Evolutionary conservation across 768 basidiomycete species (phyloP).

Genomic region (Kwoniella dendrophila): DNA sequence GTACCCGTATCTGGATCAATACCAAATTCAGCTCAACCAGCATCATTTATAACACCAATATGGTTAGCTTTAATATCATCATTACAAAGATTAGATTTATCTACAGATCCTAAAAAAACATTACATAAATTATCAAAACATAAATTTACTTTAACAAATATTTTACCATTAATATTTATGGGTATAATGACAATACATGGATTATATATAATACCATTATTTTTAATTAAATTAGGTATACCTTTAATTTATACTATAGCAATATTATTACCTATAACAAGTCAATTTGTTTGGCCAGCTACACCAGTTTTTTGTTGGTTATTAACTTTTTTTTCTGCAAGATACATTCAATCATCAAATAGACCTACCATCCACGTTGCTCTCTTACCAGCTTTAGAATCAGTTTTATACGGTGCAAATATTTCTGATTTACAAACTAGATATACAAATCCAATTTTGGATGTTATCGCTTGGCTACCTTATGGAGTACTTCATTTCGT

Average conservation of each 20-base stretch:
- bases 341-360: slow-evolving; percentile 75
- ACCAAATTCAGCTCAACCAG: slow-evolving; percentile 27
- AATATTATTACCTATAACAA: slow-evolving; percentile 79
- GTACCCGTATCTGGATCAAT: slow-evolving; percentile 24
- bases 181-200: slow-evolving; percentile 83
- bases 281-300: slow-evolving; percentile 84
- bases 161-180: slow-evolving; percentile 75
- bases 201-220: slow-evolving; percentile 69
- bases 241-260: slow-evolving; percentile 70
- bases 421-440: slow-evolving; percentile 95
- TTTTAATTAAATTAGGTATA: slow-evolving; percentile 67
- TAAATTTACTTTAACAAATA: slow-evolving; percentile 46
- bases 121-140: slow-evolving; percentile 37
- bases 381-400: slow-evolving; percentile 89
- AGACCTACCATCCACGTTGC: slow-evolving; percentile 87
- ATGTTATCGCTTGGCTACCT: slow-evolving; percentile 92
- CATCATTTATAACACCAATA: slow-evolving; percentile 33
- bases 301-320: slow-evolving; percentile 84
- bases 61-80: slow-evolving; percentile 42
- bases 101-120: slow-evolving; percentile 44
- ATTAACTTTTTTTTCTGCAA: slow-evolving; percentile 79
- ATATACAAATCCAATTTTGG: slow-evolving; percentile 87
- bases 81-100: slow-evolving; percentile 48
- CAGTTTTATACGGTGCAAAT: slow-evolving; percentile 94
- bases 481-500: slow-evolving; percentile 94